These are phyloP conservation scores for Meyerozyma athensensis DNA, from an alignment of 1,139 yeast genomes.

Conservation along the genomic window DNA sequence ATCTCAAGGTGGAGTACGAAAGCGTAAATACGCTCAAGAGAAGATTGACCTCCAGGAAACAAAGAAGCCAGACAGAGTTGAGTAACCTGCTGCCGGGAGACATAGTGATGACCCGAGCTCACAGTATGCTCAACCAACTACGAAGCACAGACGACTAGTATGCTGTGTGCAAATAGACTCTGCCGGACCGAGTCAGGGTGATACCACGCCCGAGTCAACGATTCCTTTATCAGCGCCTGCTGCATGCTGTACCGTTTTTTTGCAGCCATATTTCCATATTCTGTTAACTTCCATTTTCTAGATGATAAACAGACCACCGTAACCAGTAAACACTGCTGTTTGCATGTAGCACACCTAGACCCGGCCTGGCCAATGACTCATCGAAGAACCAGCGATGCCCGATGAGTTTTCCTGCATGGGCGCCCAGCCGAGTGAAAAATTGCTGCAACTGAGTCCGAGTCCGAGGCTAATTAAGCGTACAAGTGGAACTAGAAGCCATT, in stretches of 20 bases:
- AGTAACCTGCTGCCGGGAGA: conserved; percentile 19
- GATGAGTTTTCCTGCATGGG: not conserved
- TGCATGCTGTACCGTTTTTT: not conserved
- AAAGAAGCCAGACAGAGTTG: conserved; percentile 12
- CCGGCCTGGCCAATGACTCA: not conserved
- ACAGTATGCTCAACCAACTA: conserved; percentile 37
- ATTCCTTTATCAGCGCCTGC: too few relatives aligned
- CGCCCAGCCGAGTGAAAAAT: not conserved
- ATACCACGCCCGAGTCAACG: too few relatives aligned
- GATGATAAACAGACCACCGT: not conserved
- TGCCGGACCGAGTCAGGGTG: not conserved
- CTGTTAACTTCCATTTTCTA: not conserved
- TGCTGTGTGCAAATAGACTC: not conserved
- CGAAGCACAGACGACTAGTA: conserved; percentile 16
- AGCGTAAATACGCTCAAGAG: conserved; percentile 37
- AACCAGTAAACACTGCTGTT: not conserved
- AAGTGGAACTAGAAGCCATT: not conserved
- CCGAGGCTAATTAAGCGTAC: not conserved
- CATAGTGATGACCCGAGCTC: conserved; percentile 34
- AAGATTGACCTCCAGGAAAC: conserved; percentile 34
- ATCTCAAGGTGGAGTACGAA: conserved; percentile 24
- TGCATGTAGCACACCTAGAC: not conserved
- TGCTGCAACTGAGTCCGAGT: conserved; percentile 4
- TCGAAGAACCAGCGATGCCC: not conserved
- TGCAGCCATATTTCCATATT: not conserved